Evolutionary conservation across 148 eudicot genomes (phyloP).

Genomic region (Drosera capensis): DNA sequence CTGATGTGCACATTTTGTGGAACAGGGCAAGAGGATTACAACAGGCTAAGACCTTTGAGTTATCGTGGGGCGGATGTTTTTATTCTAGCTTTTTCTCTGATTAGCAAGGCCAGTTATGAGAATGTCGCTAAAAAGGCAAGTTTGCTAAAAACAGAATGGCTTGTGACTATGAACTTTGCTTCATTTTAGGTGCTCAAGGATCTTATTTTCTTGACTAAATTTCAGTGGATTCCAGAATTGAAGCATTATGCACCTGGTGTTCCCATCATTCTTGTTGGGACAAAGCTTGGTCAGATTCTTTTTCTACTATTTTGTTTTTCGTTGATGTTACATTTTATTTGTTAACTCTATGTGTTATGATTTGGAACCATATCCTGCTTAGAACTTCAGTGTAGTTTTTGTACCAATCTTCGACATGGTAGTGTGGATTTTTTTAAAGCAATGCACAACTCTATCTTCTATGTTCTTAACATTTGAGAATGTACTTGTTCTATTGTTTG

Average conservation of each 20-base stretch:
- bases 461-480: not conserved
- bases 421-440: too few species aligned
- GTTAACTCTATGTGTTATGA: not conserved
- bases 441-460: too few species aligned
- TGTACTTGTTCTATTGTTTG: not conserved
- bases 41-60: slow-evolving; percentile 97
- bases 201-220: slow-evolving; percentile 4
- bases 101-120: slow-evolving; percentile 95
- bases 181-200: not conserved
- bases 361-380: not conserved
- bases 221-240: slow-evolving; percentile 94
- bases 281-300: slow-evolving; percentile 67
- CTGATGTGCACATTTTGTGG: slow-evolving; percentile 8
- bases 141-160: slow-evolving; percentile 4
- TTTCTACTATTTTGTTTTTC: slow-evolving; percentile 3
- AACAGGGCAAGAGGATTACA: slow-evolving; percentile 97
- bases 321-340: not conserved
- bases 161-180: not conserved
- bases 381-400: not conserved
- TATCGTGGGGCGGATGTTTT: slow-evolving; percentile 98
- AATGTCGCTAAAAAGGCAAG: slow-evolving; percentile 92
- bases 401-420: too few species aligned
- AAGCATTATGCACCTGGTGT: slow-evolving; percentile 96
- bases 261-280: slow-evolving; percentile 86
- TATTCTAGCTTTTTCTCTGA: slow-evolving; percentile 85